phyloP scores from a whole-genome alignment of 768 basidiomycete species.

The Psilocybe cubensis region DNA sequence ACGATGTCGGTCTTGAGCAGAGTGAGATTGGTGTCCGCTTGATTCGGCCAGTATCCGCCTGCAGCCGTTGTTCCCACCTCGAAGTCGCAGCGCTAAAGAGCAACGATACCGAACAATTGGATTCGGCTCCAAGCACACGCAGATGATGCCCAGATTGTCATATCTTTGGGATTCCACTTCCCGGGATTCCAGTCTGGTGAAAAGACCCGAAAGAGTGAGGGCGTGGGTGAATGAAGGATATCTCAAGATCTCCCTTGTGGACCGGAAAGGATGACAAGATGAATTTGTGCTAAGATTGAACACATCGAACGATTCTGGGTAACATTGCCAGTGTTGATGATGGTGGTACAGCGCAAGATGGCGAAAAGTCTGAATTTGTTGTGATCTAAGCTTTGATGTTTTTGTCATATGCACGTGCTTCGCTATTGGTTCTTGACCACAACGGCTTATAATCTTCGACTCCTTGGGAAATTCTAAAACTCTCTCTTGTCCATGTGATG shows the following conservation, averaged over 20 bases:
- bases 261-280: conserved; percentile 1
- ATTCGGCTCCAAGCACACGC: conserved; percentile 15
- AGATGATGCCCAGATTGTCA: conserved; percentile 17
- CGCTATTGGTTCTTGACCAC: not conserved
- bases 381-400: not conserved
- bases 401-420: not conserved
- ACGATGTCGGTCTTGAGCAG: conserved; percentile 13
- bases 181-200: conserved; percentile 12
- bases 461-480: not conserved
- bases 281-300: conserved; percentile 3
- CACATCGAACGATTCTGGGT: not conserved
- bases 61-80: conserved; percentile 17
- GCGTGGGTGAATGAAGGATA: not conserved
- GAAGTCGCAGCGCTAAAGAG: conserved; percentile 18
- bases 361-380: not conserved
- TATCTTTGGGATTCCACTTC: conserved; percentile 12
- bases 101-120: conserved; percentile 14
- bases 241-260: conserved; percentile 12
- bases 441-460: not conserved
- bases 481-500: not conserved
- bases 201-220: conserved; percentile 8
- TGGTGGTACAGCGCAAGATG: not conserved
- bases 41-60: conserved; percentile 18
- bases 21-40: conserved; percentile 18
- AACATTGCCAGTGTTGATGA: not conserved